A percentile compares a stretch with the other conserved stretches of the same genome.
These are phyloP conservation scores for Geranomyces michiganensis DNA, from an alignment of 192 early-diverging fungal genomes.

Conservation along the genomic window DNA sequence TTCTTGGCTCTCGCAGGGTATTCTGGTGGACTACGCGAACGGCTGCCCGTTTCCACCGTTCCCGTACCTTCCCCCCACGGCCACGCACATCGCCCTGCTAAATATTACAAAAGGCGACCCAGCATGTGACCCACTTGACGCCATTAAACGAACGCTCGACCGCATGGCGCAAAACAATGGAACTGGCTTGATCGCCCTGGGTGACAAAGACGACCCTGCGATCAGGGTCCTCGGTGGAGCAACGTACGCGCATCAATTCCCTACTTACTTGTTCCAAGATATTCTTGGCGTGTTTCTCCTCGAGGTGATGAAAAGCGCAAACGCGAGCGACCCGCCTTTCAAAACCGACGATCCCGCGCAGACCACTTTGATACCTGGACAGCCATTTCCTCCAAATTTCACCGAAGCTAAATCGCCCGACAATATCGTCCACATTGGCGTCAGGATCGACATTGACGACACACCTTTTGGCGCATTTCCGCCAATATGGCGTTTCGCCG, in stretches of 20 bases:
- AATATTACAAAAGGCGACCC: constrained; percentile 7
- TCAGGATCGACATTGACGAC: constrained; percentile 11
- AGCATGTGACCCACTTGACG: constrained; percentile 3
- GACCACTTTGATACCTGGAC: background rate
- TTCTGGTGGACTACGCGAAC: constrained; percentile 21
- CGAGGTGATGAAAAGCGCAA: background rate
- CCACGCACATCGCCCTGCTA: constrained; percentile 13
- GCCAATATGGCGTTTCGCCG: constrained; percentile 25
- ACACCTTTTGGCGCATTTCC: background rate
- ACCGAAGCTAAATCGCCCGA: background rate
- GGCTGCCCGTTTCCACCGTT: constrained; percentile 8
- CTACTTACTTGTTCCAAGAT: constrained; percentile 10
- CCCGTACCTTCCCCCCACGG: constrained; percentile 3
- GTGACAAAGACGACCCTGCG: constrained; percentile 2
- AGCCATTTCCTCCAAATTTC: constrained; percentile 21
- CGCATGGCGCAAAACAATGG: constrained; percentile 3
- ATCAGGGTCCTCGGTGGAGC: background rate
- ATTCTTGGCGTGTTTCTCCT: constrained; percentile 7
- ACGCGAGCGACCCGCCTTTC: background rate
- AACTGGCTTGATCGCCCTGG: constrained; percentile 6
- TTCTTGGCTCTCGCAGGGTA: background rate
- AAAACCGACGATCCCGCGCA: background rate
- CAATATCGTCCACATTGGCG: constrained; percentile 11
- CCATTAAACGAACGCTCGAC: background rate
- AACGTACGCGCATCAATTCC: background rate